A percentile compares a stretch with the other conserved stretches of the same genome.
Evolutionary conservation across 2,329 filamentous ascomycete genomes (phyloP).

Genomic region (Aspergillus pseudoglaucus): DNA sequence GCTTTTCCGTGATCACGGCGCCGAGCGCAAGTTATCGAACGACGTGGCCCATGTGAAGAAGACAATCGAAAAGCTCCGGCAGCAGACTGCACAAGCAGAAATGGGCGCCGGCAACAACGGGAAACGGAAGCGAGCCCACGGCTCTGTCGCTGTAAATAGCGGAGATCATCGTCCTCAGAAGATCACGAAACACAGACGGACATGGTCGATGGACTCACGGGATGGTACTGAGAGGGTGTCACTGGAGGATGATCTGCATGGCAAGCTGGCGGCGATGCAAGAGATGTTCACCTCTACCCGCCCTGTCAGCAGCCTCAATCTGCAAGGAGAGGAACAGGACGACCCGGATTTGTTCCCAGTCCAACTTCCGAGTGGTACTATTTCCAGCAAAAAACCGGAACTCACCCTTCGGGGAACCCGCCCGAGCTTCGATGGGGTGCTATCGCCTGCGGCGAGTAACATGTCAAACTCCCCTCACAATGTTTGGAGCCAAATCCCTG

Average conservation of each 20-base stretch:
- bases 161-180: conserved; percentile 65
- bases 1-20: conserved; percentile 91
- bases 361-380: conserved; percentile 25
- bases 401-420: conserved; percentile 26
- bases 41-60: conserved; percentile 94
- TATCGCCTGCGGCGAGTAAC: conserved; percentile 36
- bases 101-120: conserved; percentile 54
- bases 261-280: conserved; percentile 38
- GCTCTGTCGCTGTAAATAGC: conserved; percentile 41
- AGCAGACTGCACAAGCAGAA: conserved; percentile 75
- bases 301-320: conserved; percentile 35
- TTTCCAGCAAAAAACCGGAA: conserved; percentile 22
- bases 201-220: conserved; percentile 85
- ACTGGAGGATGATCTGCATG: conserved; percentile 40
- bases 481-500: conserved; percentile 12
- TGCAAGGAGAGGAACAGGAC: conserved; percentile 40
- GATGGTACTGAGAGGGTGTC: conserved; percentile 37
- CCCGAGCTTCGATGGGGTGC: conserved; percentile 26
- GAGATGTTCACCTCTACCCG: conserved; percentile 43
- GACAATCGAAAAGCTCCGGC: conserved; percentile 90
- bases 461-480: conserved; percentile 32
- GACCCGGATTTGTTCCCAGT: conserved; percentile 42
- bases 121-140: conserved; percentile 55
- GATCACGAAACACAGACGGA: conserved; percentile 81
- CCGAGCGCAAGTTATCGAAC: conserved; percentile 89